Base-by-base conservation (phyloP, 805 yeast species). In the Danielia oregonensis region DNA sequence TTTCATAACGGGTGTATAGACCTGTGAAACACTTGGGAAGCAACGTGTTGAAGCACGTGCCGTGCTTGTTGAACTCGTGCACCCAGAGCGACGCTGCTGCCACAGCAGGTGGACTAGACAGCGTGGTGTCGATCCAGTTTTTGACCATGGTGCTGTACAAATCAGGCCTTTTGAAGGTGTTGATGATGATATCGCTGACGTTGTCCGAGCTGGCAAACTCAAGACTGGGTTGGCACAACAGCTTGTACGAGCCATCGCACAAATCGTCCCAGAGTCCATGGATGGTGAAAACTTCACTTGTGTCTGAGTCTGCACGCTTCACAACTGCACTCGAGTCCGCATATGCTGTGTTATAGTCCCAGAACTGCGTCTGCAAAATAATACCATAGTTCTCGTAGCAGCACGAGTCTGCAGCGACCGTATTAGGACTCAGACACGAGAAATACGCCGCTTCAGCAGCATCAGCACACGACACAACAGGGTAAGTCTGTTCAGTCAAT, bases 11-110 rank as follows among this genome's bases (percentile, higher is more conserved):
- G 16, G 52, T 48, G 38, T 54, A 56, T 14, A 43, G 35, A 14
- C 43, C 46, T 9, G 27, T 27, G 58, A 87, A 88, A 57, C 97
- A 89, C 4, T 57, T 47, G 3, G 93, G 85, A 36, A 72, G 76
- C 29, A 89, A 65, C 1, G 96, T 87, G 30, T 80, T 76, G 72
- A 88, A 79, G 61, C 97, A 89, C 7, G 96, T 87, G 16, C 89
- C 97, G 55, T 89, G 97, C 57, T 89, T 89, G 65, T 89, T 88
- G 70, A 76, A 89, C 60, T 89, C 97, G 59, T 89, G 96, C 23
- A 74, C 70, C 97, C 97, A 89, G 32, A 89, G 63, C 14, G 33
- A 24, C 7, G 12, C 14, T n/a, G 31, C 14, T 5, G 70, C 54
- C 38, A 76, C 79, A 54, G 83, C 91, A 37, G 74, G 57, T 8